Base-by-base conservation (phyloP, 106 monocot species). In the Apostasia shenzhenica region DNA sequence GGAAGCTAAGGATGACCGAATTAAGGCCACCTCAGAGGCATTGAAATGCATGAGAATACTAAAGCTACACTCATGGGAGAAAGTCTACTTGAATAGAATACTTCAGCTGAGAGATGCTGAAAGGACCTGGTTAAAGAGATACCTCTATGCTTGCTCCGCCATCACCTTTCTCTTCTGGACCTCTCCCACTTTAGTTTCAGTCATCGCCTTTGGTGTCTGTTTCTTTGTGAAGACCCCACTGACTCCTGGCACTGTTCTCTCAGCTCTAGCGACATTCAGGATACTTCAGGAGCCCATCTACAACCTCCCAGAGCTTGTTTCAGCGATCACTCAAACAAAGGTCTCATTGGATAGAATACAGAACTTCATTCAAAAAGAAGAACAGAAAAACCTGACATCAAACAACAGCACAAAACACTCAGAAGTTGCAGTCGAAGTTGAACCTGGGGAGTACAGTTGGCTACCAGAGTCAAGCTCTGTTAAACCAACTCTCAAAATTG, bases 221-320 rank as follows among this genome's bases (percentile, higher is more conserved):
- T 77, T 88, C 6, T 42, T 81, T 5, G 70, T 77, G n/a, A 77
- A 85, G 45, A 69, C 62, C 1, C 77, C 83, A 11, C 61, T 94
- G 39, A 81, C 85, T 0, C 70, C 94, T 38, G 94, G 91, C n/a
- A 72, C 75, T 13, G 94, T 91, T 49, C 73, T 94, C 1, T 91
- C 94, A 10, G 91, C 90, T 67, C 79, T 94, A 1, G 91, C 94
- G 6, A 94, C 94, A 4, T 94, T 91, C 54, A 75, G 85, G 40
- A 88, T 94, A 67, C 78, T 94, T 9, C 91, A 91, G 63, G 94
- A 91, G 8, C 94, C 94, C 6, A 94, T 91, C 50, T 94, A 88
- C 73, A 91, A 94, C 41, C 83, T 94, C 48, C 94, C 94, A 0
- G 94, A 94, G 67, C 85, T 94, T n/a, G 69, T 91, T 26, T 76